Base-by-base conservation (phyloP, 2,329 filamentous ascomycete species). In the Rosellinia necatrix region DNA sequence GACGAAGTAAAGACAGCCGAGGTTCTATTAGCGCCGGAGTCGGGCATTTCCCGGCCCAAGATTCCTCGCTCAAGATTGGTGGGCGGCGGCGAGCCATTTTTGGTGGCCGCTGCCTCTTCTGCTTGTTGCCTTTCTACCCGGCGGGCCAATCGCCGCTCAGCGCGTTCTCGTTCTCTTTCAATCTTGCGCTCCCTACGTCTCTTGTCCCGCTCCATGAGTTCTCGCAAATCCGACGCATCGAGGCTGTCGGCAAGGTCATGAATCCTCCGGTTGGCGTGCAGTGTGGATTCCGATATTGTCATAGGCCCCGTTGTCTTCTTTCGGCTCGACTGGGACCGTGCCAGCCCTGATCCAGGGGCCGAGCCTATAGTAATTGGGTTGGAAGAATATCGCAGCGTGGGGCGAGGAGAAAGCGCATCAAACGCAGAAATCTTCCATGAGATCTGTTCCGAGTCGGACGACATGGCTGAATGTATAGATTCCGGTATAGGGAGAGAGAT, bases 151-250 rank as follows among this genome's bases (percentile, higher is more conserved):
- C 82, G 84, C 50, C 81, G 81, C 62, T 89, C 85, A 21, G 87
- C 74, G 61, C 81, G 84, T 59, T 91, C 85, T 60, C 86, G 83
- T 19, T 93, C 88, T 32, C 81, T 80, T 54, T 82, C 78, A 49
- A 81, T 83, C 73, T 90, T 92, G 70, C 86, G 85, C 63, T 96
- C 90, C 62, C 83, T 85, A 54, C 94, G 83, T 66, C 92, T 84
- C 63, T 87, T 82, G 68, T 99, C 94, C 57, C 94, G 81, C 66
- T 99, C 94, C 83, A 99, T 88, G 25, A 97, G 79, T 69, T 96
- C 90, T 56, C 93, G 84, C 34, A 99, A 72, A 64, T 91, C 92
- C 49, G 88, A 85, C 3, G 94, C 89, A 73, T 91, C 91, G 51
- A 99, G 79, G 56, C 90, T 88, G 69, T 97, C 90, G 19, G 92